phyloP scores from a whole-genome alignment of 75 land plant species.

The Cupressus sempervirens region DNA sequence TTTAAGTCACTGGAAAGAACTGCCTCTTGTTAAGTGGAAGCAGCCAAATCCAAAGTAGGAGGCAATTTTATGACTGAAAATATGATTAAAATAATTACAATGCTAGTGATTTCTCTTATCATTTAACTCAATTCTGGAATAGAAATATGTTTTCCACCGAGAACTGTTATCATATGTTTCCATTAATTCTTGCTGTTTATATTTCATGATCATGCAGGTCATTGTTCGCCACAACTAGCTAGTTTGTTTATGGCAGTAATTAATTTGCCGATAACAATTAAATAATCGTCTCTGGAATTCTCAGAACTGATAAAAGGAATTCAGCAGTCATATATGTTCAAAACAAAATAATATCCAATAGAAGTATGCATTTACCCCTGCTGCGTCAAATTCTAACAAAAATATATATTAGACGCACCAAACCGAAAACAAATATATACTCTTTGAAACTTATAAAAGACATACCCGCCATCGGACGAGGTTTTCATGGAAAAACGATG shows the following conservation, averaged over 20 bases:
- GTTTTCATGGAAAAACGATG: conserved; percentile 76
- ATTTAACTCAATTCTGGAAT: too few relatives aligned
- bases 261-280: too few relatives aligned
- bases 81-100: not conserved
- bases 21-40: not conserved
- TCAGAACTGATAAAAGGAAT: not conserved
- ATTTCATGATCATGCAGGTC: not conserved
- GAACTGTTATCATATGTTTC: too few relatives aligned
- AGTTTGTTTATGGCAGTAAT: not conserved
- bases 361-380: not conserved
- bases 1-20: not conserved
- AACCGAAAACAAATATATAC: not conserved
- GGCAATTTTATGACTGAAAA: not conserved
- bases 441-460: not conserved
- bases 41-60: too few relatives aligned
- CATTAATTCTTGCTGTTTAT: too few relatives aligned
- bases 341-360: not conserved
- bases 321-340: not conserved
- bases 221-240: not conserved
- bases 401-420: not conserved
- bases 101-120: not conserved
- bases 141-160: too few relatives aligned
- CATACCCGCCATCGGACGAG: conserved; percentile 78
- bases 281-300: not conserved
- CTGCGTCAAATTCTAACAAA: not conserved